A percentile compares a stretch with the other conserved stretches of the same genome.
Evolutionary conservation across 495 filamentous ascomycete species (phyloP).

Genomic region (Aspergillus olivimuriae): DNA sequence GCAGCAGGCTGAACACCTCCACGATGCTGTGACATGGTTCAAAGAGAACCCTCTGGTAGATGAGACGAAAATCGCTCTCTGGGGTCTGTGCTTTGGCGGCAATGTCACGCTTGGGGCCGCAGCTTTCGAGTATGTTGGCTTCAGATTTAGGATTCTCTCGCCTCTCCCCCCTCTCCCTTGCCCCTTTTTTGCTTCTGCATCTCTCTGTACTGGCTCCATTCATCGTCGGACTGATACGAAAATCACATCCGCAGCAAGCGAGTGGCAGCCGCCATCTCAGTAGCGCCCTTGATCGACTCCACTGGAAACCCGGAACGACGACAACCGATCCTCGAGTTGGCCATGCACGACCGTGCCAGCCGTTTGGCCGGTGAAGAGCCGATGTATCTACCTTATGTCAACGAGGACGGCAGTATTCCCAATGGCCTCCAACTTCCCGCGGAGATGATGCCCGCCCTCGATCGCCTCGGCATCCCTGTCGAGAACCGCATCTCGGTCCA

Average conservation of each 20-base stretch:
- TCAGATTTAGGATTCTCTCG: too few species aligned
- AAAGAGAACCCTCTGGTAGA: neutral
- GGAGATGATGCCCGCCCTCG: neutral
- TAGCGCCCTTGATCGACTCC: neutral
- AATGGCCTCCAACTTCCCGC: neutral
- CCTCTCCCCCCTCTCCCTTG: too few species aligned
- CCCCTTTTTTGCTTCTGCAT: too few species aligned
- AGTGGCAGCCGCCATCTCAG: neutral
- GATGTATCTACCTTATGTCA: neutral
- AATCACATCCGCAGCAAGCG: too few species aligned
- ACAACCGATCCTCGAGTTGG: neutral
- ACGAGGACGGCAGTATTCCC: neutral
- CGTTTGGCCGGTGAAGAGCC: neutral
- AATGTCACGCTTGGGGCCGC: neutral
- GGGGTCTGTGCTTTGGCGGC: neutral
- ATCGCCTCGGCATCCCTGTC: neutral
- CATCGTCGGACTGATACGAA: too few species aligned
- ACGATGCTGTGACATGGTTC: neutral
- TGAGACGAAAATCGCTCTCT: neutral
- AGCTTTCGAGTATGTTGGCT: too few species aligned
- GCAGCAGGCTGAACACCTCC: neutral
- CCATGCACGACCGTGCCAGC: neutral
- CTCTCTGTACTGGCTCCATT: too few species aligned
- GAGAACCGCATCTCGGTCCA: neutral
- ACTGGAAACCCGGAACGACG: neutral